Evolutionary conservation across 2,329 filamentous ascomycete genomes (phyloP).

Genomic region (Aschersonia sp.): DNA sequence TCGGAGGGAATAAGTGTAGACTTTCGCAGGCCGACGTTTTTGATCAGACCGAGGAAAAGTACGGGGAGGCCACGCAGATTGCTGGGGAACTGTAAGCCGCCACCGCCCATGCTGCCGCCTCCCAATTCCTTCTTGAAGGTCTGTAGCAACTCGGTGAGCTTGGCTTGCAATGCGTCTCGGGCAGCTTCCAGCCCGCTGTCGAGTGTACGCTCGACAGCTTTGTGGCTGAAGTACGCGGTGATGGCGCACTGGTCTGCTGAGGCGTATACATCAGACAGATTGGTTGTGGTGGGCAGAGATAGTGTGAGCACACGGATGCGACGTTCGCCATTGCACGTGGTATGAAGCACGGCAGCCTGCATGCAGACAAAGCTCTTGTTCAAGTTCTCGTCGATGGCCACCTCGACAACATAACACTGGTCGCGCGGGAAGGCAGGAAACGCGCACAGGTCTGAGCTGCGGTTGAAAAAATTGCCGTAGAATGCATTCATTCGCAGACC

Average conservation of each 20-base stretch:
- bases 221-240: constrained; percentile 89
- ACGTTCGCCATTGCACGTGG: constrained; percentile 92
- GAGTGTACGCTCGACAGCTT: constrained; percentile 83
- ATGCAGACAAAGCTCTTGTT: constrained; percentile 85
- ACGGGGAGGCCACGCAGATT: constrained; percentile 82
- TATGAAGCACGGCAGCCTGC: constrained; percentile 90
- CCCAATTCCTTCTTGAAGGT: constrained; percentile 96
- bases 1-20: constrained; percentile 90
- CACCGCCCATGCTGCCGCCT: constrained; percentile 88
- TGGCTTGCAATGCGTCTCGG: constrained; percentile 77
- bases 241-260: constrained; percentile 91
- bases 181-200: constrained; percentile 80
- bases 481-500: constrained; percentile 94
- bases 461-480: constrained; percentile 99
- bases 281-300: constrained; percentile 82
- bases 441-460: constrained; percentile 90
- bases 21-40: constrained; percentile 87
- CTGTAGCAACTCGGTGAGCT: constrained; percentile 81
- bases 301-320: constrained; percentile 90
- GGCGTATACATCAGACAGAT: constrained; percentile 79
- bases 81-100: constrained; percentile 83
- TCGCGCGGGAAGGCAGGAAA: constrained; percentile 97
- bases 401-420: constrained; percentile 94
- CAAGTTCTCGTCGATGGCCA: constrained; percentile 90
- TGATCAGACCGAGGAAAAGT: constrained; percentile 86